Percentiles rank a stretch among this genome's conserved stretches.
Evolutionary conservation across 2,329 filamentous ascomycete species (phyloP).

Genomic region (Basipetospora chlamydospora): DNA sequence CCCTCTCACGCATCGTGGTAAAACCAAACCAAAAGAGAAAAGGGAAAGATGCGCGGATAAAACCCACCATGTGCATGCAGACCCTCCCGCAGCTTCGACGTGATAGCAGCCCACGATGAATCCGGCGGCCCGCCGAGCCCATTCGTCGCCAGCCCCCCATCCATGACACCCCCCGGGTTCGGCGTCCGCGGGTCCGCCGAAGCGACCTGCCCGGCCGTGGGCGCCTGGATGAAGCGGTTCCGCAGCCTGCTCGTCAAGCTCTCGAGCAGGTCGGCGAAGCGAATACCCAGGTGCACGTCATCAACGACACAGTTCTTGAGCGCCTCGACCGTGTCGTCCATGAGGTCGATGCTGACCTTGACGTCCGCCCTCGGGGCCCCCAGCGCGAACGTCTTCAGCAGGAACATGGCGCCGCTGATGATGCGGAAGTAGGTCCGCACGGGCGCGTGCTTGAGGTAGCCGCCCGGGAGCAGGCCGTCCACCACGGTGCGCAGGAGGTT

Average conservation of each 20-base stretch:
- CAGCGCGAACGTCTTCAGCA: conserved; percentile 72
- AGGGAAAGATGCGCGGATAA: conserved; percentile 8
- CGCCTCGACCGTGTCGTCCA: conserved; percentile 61
- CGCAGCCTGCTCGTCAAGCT: conserved; percentile 61
- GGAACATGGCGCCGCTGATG: conserved; percentile 71
- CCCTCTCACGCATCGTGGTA: no score
- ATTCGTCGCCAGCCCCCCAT: no score
- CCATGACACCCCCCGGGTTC: no score
- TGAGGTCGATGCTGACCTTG: conserved; percentile 56
- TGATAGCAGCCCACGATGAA: conserved; percentile 20
- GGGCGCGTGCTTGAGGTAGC: conserved; percentile 68
- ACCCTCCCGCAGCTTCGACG: conserved; percentile 24
- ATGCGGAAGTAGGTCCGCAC: conserved; percentile 79
- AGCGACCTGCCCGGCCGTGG: conserved; percentile 26
- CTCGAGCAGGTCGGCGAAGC: conserved; percentile 71
- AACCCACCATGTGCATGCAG: conserved; percentile 23
- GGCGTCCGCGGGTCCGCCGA: no score
- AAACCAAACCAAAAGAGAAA: no score
- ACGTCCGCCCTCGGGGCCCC: conserved; percentile 69
- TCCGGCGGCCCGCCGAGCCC: conserved; percentile 10
- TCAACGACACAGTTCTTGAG: conserved; percentile 69
- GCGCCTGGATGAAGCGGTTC: conserved; percentile 57
- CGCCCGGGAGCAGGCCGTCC: conserved; percentile 57
- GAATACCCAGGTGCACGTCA: conserved; percentile 71
- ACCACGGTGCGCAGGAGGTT: conserved; percentile 67